Conservation (phyloP, 306 rosid genomes). For the Quercus wislizeni region DNA sequence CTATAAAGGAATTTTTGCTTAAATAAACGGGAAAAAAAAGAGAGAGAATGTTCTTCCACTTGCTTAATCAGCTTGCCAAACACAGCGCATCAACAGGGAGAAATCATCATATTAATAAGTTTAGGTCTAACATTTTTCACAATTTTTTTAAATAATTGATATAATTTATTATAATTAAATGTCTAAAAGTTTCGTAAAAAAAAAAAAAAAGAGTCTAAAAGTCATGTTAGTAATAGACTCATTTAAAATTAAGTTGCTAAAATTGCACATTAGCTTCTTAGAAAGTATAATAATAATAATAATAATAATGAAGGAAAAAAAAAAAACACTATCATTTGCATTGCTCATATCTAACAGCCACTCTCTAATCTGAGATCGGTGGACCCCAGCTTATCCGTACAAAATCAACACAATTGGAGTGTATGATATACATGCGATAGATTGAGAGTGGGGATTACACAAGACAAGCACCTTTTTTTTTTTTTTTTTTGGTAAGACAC, state of each 20-base stretch:
- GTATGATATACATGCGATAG: constrained; percentile 1
- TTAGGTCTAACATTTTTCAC: no score
- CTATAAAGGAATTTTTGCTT: neutral
- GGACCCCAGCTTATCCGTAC: constrained; percentile 34
- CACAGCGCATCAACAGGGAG: constrained; percentile 3
- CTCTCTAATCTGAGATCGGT: neutral
- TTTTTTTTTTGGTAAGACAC: neutral
- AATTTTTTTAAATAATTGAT: no score
- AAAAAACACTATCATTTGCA: no score
- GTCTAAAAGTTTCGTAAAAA: no score
- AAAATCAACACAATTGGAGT: constrained; percentile 24
- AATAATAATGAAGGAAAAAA: no score
- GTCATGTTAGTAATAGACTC: no score
- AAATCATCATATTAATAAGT: neutral
- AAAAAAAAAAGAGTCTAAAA: no score
- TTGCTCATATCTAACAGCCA: no score
- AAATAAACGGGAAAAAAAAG: neutral
- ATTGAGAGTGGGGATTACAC: neutral
- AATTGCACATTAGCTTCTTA: no score
- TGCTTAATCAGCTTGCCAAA: neutral
- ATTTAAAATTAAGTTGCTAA: no score
- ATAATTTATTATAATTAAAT: no score
- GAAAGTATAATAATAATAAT: no score
- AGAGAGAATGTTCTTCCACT: neutral
- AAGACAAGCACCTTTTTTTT: neutral